These are phyloP conservation scores for Podila verticillata DNA, from an alignment of 192 early-diverging fungal genomes.

Conservation along the genomic window DNA sequence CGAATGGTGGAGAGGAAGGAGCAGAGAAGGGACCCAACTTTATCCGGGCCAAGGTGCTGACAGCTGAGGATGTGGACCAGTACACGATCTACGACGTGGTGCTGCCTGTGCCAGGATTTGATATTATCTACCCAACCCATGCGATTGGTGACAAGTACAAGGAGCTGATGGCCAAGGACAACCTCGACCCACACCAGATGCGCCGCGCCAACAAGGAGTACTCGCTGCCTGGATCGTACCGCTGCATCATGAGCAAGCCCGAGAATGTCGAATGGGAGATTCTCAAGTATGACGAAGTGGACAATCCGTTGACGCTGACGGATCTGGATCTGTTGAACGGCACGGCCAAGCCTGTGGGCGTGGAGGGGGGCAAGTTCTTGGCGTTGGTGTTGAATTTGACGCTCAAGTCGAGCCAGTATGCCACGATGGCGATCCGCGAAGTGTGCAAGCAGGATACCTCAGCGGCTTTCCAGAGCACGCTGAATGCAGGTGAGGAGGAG, in stretches of 20 bases:
- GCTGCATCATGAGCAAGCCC: constrained; percentile 68
- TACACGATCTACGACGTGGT: constrained; percentile 92
- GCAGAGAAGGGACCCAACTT: constrained; percentile 40
- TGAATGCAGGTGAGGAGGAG: constrained; percentile 13
- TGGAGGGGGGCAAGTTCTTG: constrained; percentile 68
- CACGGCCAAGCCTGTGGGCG: constrained; percentile 30
- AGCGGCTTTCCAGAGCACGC: constrained; percentile 57
- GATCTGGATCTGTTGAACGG: constrained; percentile 72
- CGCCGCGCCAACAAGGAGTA: constrained; percentile 59
- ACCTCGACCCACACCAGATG: constrained; percentile 75
- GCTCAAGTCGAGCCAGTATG: constrained; percentile 87
- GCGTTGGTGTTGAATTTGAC: constrained; percentile 84
- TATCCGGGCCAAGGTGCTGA: constrained; percentile 63
- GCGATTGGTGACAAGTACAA: constrained; percentile 71
- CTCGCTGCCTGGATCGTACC: constrained; percentile 73
- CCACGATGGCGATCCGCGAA: constrained; percentile 97
- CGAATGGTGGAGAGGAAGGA: constrained; percentile 8
- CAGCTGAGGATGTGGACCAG: constrained; percentile 69
- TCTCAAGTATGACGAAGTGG: constrained; percentile 73
- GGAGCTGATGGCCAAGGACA: constrained; percentile 77
- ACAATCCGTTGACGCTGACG: constrained; percentile 63
- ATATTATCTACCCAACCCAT: constrained; percentile 84
- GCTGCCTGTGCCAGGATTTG: constrained; percentile 88
- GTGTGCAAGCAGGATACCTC: constrained; percentile 76
- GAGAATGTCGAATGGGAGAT: constrained; percentile 69